Evolutionary conservation across 2,329 filamentous ascomycete genomes (phyloP).

Genomic region (Ophiostoma piceae): DNA sequence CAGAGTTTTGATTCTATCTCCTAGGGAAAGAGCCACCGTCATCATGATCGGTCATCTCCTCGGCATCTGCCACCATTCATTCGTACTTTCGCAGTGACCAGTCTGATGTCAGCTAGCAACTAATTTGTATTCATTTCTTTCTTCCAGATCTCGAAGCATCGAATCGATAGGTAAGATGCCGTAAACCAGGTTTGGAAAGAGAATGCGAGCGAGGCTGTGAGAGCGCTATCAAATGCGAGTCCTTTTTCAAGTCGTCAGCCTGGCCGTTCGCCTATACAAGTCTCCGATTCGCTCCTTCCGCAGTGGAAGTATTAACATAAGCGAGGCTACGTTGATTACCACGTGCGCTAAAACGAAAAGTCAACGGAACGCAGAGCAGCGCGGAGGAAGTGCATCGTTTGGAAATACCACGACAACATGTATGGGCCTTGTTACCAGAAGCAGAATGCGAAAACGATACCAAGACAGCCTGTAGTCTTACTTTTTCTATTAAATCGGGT

Average conservation of each 20-base stretch:
- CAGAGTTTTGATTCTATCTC: not conserved
- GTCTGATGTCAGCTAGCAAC: not conserved
- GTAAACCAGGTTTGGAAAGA: not conserved
- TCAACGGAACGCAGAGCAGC: not conserved
- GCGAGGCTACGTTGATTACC: not conserved
- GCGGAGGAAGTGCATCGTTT: not conserved
- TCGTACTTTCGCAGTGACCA: not conserved
- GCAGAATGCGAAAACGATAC: not conserved
- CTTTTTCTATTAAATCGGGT: not conserved
- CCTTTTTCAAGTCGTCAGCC: not conserved
- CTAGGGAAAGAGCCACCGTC: not conserved
- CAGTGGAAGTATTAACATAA: not conserved
- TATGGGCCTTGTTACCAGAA: not conserved
- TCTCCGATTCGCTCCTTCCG: slow-evolving; percentile 1
- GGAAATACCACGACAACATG: not conserved
- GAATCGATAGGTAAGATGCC: not conserved
- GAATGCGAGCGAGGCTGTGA: slow-evolving; percentile 2
- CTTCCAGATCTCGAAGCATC: not conserved
- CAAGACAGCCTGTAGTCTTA: not conserved
- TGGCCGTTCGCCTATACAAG: not conserved
- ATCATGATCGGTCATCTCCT: not conserved
- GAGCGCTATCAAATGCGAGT: not conserved
- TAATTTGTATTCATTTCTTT: not conserved
- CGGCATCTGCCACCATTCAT: not conserved
- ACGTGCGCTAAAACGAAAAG: not conserved